These are phyloP conservation scores for Excoecaria agallocha DNA, from an alignment of 345 rosid species.

Conservation along the genomic window DNA sequence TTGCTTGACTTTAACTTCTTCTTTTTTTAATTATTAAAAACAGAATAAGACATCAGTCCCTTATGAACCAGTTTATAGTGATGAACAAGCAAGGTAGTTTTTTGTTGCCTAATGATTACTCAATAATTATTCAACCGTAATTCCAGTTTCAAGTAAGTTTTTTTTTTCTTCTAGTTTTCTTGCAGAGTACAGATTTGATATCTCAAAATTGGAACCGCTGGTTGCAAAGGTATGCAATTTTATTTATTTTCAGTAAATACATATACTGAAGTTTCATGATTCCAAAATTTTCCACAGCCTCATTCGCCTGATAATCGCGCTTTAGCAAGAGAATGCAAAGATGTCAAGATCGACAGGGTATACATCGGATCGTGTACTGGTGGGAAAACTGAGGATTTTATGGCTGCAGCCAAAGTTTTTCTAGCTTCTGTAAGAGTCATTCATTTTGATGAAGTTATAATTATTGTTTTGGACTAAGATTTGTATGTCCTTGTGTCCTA, in stretches of 20 bases:
- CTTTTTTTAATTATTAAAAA: conserved; percentile 15
- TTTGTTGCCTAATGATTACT: not conserved
- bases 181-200: conserved; percentile 75
- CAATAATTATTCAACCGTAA: too few species aligned
- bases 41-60: conserved; percentile 84
- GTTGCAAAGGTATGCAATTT: conserved; percentile 78
- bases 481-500: too few species aligned
- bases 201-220: conserved; percentile 89
- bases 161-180: conserved; percentile 50
- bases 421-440: conserved; percentile 62
- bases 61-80: conserved; percentile 90
- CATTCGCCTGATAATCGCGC: conserved; percentile 98
- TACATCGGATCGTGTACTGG: conserved; percentile 99
- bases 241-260: not conserved
- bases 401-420: conserved; percentile 92
- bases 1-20: too few species aligned
- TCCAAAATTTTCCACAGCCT: conserved; percentile 51
- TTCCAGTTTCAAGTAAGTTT: too few species aligned
- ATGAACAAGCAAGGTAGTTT: conserved; percentile 71
- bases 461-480: not conserved
- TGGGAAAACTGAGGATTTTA: conserved; percentile 89
- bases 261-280: too few species aligned
- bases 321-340: conserved; percentile 97
- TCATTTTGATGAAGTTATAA: not conserved
- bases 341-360: conserved; percentile 96